Conservation (phyloP, 768 basidiomycete species). For the Tricholoma furcatifolium region DNA sequence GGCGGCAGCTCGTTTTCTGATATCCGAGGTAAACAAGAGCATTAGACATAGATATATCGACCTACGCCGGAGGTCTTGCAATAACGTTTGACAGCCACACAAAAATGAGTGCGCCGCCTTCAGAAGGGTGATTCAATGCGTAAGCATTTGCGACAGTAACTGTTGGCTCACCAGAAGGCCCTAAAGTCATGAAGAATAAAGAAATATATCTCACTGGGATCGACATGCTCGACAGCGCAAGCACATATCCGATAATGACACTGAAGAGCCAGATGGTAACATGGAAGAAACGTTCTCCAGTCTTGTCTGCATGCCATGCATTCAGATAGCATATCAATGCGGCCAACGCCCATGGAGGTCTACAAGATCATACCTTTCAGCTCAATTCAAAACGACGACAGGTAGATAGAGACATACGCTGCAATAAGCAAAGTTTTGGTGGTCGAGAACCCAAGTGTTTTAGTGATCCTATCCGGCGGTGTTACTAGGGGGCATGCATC, state of each 20-base stretch:
- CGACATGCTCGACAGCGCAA: conserved; percentile 50
- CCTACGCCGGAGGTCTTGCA: conserved; percentile 58
- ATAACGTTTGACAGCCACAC: conserved; percentile 65
- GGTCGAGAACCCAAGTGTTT: conserved; percentile 58
- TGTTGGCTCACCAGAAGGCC: conserved; percentile 34
- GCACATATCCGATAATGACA: conserved; percentile 57
- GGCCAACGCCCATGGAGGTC: conserved; percentile 64
- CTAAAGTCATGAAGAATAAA: conserved; percentile 61
- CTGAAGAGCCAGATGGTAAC: conserved; percentile 54
- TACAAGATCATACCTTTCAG: conserved; percentile 20
- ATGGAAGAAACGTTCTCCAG: conserved; percentile 68
- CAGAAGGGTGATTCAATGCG: background rate
- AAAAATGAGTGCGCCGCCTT: conserved; percentile 43
- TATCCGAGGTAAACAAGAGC: background rate
- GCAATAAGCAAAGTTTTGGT: conserved; percentile 56
- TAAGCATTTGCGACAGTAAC: background rate
- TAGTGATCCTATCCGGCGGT: conserved; percentile 39
- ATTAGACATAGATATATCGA: background rate
- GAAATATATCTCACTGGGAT: conserved; percentile 55
- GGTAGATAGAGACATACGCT: conserved; percentile 43
- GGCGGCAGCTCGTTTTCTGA: conserved; percentile 50
- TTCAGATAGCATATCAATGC: conserved; percentile 46
- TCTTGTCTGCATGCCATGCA: conserved; percentile 58
- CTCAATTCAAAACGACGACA: background rate
- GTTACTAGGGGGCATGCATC: background rate